Conservation (phyloP, 768 basidiomycete genomes). For the Podaxis sp. region DNA sequence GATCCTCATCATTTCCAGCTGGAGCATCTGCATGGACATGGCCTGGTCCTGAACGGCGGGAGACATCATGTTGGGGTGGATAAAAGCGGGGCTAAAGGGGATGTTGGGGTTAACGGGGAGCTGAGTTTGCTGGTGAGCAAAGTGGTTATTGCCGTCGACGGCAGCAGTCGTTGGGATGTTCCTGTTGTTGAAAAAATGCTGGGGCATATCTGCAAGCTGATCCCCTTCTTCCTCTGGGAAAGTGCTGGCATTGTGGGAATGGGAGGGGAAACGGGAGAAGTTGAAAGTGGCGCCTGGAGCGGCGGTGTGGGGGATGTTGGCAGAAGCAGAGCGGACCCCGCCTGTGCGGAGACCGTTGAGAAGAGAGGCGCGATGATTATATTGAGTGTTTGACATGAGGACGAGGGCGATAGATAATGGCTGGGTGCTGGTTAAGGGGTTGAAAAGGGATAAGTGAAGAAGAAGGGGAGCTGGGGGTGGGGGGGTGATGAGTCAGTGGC, state of each 20-base stretch:
- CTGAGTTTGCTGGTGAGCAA: slow-evolving; percentile 58
- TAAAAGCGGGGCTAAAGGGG: slow-evolving; percentile 51
- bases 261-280: slow-evolving; percentile 50
- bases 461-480: slow-evolving; percentile 19
- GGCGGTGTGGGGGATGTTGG: slow-evolving; percentile 61
- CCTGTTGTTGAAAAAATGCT: slow-evolving; percentile 48
- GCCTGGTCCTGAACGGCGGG: slow-evolving; percentile 56
- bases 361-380: slow-evolving; percentile 74
- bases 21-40: slow-evolving; percentile 81
- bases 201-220: slow-evolving; percentile 54
- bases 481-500: slow-evolving; percentile 14
- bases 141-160: slow-evolving; percentile 66
- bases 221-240: slow-evolving; percentile 58
- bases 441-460: slow-evolving; percentile 32
- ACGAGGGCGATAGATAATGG: slow-evolving; percentile 28
- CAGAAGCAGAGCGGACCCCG: slow-evolving; percentile 77
- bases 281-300: slow-evolving; percentile 61
- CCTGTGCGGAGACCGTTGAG: slow-evolving; percentile 87
- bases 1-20: slow-evolving; percentile 75
- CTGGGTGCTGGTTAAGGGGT: slow-evolving; percentile 17
- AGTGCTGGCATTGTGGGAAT: slow-evolving; percentile 27
- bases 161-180: slow-evolving; percentile 65
- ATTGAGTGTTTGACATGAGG: slow-evolving; percentile 40
- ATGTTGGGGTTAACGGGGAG: slow-evolving; percentile 46
- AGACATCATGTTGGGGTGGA: slow-evolving; percentile 34